phyloP scores from a whole-genome alignment of 1,139 yeast species.

The Taphrina pruni region DNA sequence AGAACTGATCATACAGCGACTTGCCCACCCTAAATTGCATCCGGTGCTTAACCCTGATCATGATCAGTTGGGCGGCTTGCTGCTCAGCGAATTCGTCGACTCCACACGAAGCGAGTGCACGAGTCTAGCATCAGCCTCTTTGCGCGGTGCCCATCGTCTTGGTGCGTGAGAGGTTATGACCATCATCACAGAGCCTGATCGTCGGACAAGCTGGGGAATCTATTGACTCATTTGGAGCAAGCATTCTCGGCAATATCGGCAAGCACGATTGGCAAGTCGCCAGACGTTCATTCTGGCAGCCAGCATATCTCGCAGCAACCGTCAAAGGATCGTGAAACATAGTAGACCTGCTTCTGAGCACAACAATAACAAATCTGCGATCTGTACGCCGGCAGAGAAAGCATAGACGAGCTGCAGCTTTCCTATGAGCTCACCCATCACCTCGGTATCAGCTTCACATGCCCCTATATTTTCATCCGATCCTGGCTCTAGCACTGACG shows the following conservation, averaged over 20 bases:
- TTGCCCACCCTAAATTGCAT: neutral
- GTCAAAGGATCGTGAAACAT: too few relatives aligned
- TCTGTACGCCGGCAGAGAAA: neutral
- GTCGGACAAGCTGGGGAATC: too few relatives aligned
- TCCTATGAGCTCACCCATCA: constrained; percentile 33
- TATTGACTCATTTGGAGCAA: neutral
- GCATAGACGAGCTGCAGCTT: neutral
- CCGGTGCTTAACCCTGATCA: neutral
- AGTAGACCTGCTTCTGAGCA: too few relatives aligned
- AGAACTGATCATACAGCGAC: neutral
- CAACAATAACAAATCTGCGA: neutral
- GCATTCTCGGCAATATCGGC: neutral
- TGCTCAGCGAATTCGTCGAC: neutral
- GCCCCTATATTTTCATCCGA: constrained; percentile 23
- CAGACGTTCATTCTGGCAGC: too few relatives aligned
- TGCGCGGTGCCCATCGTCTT: too few relatives aligned
- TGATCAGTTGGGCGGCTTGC: neutral
- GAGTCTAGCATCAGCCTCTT: neutral
- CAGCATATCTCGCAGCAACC: too few relatives aligned
- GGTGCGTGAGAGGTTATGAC: too few relatives aligned
- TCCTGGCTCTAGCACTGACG: neutral
- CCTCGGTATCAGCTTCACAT: constrained; percentile 29
- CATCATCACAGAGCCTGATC: too few relatives aligned
- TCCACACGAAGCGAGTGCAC: neutral
- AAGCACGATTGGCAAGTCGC: too few relatives aligned